phyloP scores from a whole-genome alignment of 305 asterid species.

The Fraxinus angustifolia region DNA sequence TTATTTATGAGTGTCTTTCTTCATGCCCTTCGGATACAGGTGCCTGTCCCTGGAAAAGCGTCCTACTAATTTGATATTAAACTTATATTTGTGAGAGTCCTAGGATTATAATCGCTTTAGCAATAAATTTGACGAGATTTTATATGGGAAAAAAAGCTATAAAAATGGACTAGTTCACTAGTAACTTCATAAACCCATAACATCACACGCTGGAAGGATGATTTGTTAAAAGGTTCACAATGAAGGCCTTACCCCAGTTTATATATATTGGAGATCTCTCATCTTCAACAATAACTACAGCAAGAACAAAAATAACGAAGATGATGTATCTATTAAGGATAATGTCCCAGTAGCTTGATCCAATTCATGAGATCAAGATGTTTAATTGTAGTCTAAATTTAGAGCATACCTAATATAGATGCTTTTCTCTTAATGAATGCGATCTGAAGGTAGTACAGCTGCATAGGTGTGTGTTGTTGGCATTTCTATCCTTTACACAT shows the following conservation, averaged over 20 bases:
- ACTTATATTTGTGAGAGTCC: neutral
- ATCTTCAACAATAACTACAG: neutral
- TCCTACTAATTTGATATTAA: neutral
- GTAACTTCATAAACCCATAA: conserved; percentile 2
- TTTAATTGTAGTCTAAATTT: conserved; percentile 12
- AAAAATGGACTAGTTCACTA: neutral
- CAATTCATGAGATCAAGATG: conserved; percentile 12
- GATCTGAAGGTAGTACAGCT: neutral
- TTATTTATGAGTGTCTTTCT: neutral
- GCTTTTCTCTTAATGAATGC: neutral
- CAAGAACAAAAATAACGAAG: neutral
- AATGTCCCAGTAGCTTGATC: conserved; percentile 8
- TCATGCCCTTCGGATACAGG: neutral
- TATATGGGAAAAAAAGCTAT: neutral
- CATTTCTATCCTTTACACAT: neutral
- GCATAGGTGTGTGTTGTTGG: neutral
- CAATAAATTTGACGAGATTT: neutral
- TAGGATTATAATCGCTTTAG: neutral
- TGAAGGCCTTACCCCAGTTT: conserved; percentile 9
- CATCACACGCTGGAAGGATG: neutral
- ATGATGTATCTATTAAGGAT: neutral
- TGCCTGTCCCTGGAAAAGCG: neutral
- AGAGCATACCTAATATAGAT: neutral
- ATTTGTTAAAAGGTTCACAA: conserved; percentile 15
- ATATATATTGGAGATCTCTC: neutral